Conservation (phyloP, 768 basidiomycete species). For the Mycena sanguinolenta region DNA sequence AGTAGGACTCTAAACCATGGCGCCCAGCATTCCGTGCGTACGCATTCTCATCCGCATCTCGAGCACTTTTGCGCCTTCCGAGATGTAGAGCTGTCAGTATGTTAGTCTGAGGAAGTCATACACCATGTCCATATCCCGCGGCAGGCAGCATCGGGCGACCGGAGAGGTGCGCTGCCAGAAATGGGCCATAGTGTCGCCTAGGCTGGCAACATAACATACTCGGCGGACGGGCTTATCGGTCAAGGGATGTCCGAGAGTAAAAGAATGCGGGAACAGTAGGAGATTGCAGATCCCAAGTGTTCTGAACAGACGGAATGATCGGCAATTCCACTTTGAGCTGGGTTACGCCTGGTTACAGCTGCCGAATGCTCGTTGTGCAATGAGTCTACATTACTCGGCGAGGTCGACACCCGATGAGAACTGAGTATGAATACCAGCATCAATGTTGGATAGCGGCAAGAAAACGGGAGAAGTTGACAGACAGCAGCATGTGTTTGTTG, state of each 20-base stretch:
- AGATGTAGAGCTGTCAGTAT: too few relatives aligned
- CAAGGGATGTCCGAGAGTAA: too few relatives aligned
- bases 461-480: too few relatives aligned
- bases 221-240: too few relatives aligned
- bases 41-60: too few relatives aligned
- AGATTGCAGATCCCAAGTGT: background rate
- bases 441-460: too few relatives aligned
- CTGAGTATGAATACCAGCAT: background rate
- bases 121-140: too few relatives aligned
- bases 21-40: too few relatives aligned
- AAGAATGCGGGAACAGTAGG: background rate
- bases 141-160: too few relatives aligned
- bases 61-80: too few relatives aligned
- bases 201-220: background rate
- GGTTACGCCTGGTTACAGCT: background rate
- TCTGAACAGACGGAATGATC: background rate
- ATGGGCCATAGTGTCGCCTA: slow-evolving; percentile 6
- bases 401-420: background rate
- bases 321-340: slow-evolving; percentile 20
- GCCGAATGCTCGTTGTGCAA: background rate
- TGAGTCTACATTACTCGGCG: background rate
- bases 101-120: too few relatives aligned
- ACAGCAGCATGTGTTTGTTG: background rate
- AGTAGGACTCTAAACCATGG: too few relatives aligned
- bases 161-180: slow-evolving; percentile 10